Conservation (phyloP, 345 rosid species). For the Schrenkiella parvula region DNA sequence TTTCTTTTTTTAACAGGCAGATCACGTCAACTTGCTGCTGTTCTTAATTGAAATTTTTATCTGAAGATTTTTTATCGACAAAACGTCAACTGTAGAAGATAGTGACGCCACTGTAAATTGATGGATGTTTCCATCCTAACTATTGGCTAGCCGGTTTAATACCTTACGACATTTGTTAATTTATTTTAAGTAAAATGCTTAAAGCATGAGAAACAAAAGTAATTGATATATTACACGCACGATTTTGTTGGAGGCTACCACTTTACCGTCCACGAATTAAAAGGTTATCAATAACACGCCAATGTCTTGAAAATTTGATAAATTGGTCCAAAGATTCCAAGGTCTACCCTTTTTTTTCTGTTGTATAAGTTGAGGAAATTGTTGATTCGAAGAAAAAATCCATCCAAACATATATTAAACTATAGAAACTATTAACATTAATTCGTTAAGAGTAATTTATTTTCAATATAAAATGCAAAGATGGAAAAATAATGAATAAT, state of each 20-base stretch:
- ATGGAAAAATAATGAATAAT: background rate
- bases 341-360: conserved; percentile 1
- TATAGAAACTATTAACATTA: background rate
- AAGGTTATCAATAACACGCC: conserved; percentile 25
- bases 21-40: conserved; percentile 11
- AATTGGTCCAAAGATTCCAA: conserved; percentile 12
- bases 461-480: background rate
- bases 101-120: conserved; percentile 24
- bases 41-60: conserved; percentile 2
- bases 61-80: conserved; percentile 2
- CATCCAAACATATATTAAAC: background rate
- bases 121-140: background rate
- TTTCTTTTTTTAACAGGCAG: background rate
- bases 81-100: background rate
- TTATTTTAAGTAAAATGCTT: background rate
- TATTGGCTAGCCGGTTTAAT: conserved; percentile 32
- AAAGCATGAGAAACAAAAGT: conserved; percentile 23
- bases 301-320: conserved; percentile 12
- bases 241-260: conserved; percentile 20
- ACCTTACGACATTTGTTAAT: background rate
- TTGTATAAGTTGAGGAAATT: background rate
- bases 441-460: background rate
- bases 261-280: conserved; percentile 38
- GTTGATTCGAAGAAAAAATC: background rate
- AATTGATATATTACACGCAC: conserved; percentile 31